Evolutionary conservation across 306 rosid species (phyloP), one percentile per base, ranked within the genome.

Genomic region (Gastrolobium bilobum): DNA sequence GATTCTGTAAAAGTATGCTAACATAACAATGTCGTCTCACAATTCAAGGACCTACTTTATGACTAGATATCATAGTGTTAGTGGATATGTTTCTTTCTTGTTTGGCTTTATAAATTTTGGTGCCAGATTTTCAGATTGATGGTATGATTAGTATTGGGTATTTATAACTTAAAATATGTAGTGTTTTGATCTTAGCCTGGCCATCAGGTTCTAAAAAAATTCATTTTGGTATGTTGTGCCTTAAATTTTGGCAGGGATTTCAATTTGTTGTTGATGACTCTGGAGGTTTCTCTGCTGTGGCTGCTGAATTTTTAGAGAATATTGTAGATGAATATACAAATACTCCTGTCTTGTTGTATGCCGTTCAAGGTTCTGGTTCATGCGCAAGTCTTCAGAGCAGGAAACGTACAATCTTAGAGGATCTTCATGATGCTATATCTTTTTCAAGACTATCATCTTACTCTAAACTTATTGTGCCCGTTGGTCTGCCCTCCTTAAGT

Each of bases 241-340:
- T 44, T 61, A 64, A 78, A 63, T 57, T 75, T 74, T 79, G 71
- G 73, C 89, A 94, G 98, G 98, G 98, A 56, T 88, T 94, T 85
- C 98, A 94, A 81, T 94, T 92, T 75, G 38, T 89, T 42, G 88
- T 92, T 75, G 97, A 92, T 10, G 93, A 92, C 73, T 89, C 97
- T 0, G 97, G 97, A 57, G 98, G 98, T 77, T 94, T 94, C 90
- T 91, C 98, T 58, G 83, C 97, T 38, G 68, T 92, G 71, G 97
- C 95, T 82, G 80, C 83, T 33, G 98, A 91, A 68, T 80, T 91
- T 82, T 84, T 92, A 14, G 98, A 94, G 90, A 89, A 82, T 56
- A 86, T 92, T 85, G 97, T 79, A 13, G 98, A 92, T 79, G 97
- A 92, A 61, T 94, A 92, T 75, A 59, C 90, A n/a, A 92, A 85